Conservation (phyloP, 768 basidiomycete species). For the Amanita phalloides region DNA sequence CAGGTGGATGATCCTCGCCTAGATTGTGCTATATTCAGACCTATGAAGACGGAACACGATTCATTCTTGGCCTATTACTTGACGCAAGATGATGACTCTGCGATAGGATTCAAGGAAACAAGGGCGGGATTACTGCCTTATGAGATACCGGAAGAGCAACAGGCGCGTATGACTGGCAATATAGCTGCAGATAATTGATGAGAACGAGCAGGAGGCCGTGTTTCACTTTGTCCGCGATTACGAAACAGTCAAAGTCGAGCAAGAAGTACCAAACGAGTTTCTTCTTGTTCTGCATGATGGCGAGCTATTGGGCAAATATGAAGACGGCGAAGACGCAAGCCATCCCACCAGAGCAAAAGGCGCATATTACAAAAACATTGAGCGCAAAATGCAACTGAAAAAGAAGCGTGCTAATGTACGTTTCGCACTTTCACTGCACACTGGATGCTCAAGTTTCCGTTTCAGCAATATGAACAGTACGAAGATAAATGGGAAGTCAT, state of each 20-base stretch:
- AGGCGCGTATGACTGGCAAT: conserved; percentile 25
- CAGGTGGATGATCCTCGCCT: conserved; percentile 71
- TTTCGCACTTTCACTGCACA: conserved; percentile 7
- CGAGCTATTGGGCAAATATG: conserved; percentile 23
- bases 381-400: conserved; percentile 80
- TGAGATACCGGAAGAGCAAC: conserved; percentile 41
- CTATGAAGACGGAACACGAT: conserved; percentile 83
- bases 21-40: conserved; percentile 78
- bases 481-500: conserved; percentile 79
- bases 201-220: conserved; percentile 39
- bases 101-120: conserved; percentile 51
- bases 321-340: conserved; percentile 22
- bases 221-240: conserved; percentile 80
- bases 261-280: conserved; percentile 80
- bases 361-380: conserved; percentile 85
- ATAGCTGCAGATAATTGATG: background rate
- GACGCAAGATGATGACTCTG: conserved; percentile 64
- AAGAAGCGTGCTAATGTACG: conserved; percentile 74
- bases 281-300: conserved; percentile 65
- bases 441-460: background rate
- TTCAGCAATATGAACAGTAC: conserved; percentile 59
- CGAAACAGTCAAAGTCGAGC: conserved; percentile 79
- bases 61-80: conserved; percentile 84
- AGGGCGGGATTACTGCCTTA: conserved; percentile 32
- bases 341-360: conserved; percentile 36